Percentiles rank a stretch among this genome's conserved stretches.
Conservation (phyloP, 495 filamentous ascomycete genomes). For the Hyphodiscus hymeniophilus region DNA sequence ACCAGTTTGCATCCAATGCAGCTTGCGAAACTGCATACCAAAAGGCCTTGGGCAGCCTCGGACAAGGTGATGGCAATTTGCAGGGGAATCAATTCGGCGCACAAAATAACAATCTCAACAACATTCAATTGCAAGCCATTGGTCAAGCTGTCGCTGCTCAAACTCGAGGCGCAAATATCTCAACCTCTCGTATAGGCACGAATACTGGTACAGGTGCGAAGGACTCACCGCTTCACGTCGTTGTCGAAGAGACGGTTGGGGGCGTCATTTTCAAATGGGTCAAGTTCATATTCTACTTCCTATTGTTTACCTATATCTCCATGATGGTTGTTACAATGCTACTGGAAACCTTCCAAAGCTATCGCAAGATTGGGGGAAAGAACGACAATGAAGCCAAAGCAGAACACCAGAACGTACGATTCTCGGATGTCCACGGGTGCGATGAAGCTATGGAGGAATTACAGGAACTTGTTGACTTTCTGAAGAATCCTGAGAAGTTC, state of each 20-base stretch:
- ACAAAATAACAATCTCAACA: constrained; percentile 29
- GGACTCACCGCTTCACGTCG: constrained; percentile 79
- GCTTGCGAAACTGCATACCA: constrained; percentile 66
- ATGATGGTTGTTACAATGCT: constrained; percentile 68
- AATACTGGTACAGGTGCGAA: constrained; percentile 52
- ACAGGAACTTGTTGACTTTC: constrained; percentile 91
- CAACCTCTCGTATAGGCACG: constrained; percentile 35
- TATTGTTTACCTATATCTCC: constrained; percentile 62
- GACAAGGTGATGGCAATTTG: constrained; percentile 38
- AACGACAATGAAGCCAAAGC: constrained; percentile 75
- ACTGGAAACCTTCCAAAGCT: constrained; percentile 64
- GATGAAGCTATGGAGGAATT: constrained; percentile 98
- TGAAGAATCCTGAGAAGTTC: constrained; percentile 87
- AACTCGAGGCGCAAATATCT: constrained; percentile 56
- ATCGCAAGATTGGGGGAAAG: constrained; percentile 67
- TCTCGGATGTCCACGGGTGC: constrained; percentile 92
- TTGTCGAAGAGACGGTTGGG: constrained; percentile 85
- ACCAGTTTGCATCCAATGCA: constrained; percentile 70
- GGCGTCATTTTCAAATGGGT: constrained; percentile 80
- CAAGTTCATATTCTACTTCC: constrained; percentile 74
- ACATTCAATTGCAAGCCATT: constrained; percentile 70
- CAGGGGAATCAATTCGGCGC: constrained; percentile 20
- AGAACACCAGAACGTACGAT: constrained; percentile 82
- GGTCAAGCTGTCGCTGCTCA: constrained; percentile 81
- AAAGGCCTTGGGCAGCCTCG: constrained; percentile 61